Percentiles rank a stretch among this genome's conserved stretches.
phyloP scores from a whole-genome alignment of 75 land plant species.

The Chamaecyparis obtusa region DNA sequence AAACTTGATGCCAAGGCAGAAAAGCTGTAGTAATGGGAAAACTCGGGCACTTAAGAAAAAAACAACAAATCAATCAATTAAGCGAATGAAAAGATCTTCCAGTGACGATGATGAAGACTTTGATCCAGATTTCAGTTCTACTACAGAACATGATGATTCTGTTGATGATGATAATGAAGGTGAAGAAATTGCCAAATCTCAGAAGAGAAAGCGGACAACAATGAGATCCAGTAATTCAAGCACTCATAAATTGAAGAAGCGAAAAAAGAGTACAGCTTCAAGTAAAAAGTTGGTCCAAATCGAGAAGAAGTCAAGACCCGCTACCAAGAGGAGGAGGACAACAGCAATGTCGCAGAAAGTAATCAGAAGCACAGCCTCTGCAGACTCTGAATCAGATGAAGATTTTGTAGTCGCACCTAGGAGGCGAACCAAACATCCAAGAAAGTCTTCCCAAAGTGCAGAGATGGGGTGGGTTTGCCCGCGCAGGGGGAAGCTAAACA shows the following conservation, averaged over 20 bases:
- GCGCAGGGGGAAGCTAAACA: not conserved
- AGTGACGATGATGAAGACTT: conserved; percentile 33
- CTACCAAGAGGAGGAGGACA: not conserved
- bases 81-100: conserved; percentile 21
- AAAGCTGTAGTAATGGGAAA: conserved; percentile 15
- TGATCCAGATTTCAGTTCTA: conserved; percentile 7
- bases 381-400: not conserved
- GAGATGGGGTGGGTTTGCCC: conserved; percentile 1
- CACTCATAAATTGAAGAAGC: conserved; percentile 1
- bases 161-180: conserved; percentile 32
- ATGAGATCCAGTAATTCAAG: conserved; percentile 11
- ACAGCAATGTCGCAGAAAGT: not conserved
- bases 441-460: not conserved
- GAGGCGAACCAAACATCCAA: not conserved
- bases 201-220: conserved; percentile 4
- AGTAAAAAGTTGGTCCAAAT: conserved; percentile 12
- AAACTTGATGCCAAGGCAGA: not conserved
- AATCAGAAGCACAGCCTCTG: not conserved
- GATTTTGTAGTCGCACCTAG: not conserved
- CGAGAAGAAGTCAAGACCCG: conserved; percentile 14
- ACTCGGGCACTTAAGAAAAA: conserved; percentile 10
- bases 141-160: conserved; percentile 15
- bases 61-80: not conserved
- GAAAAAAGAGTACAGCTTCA: conserved; percentile 8
- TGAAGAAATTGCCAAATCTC: conserved; percentile 13